Percentiles rank a stretch among this genome's conserved stretches.
Evolutionary conservation across 805 yeast genomes (phyloP).

Genomic region (Candida tallmaniae): DNA sequence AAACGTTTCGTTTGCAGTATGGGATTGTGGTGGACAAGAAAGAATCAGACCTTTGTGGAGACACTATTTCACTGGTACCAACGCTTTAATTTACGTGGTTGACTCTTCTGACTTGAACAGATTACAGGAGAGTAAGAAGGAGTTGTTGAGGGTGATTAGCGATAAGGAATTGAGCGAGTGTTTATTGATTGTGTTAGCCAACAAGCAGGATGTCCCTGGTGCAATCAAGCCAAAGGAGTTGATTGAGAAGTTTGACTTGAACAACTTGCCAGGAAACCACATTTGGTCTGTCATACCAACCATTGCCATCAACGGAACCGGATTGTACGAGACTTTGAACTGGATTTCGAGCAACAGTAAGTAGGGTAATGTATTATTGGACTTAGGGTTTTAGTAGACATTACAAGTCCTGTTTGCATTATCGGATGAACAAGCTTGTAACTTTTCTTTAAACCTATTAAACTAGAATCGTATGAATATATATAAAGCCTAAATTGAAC

Average conservation of each 20-base stretch:
- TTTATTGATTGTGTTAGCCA: slow-evolving; percentile 78
- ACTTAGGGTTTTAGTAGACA: background rate
- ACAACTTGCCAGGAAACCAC: slow-evolving; percentile 55
- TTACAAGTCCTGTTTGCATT: background rate
- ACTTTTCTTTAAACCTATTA: too few species aligned
- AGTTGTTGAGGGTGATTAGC: slow-evolving; percentile 68
- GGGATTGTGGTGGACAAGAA: slow-evolving; percentile 98
- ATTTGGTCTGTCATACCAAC: slow-evolving; percentile 91
- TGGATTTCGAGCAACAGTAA: slow-evolving; percentile 72
- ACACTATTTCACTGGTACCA: slow-evolving; percentile 90
- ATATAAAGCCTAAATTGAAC: slow-evolving; percentile 3
- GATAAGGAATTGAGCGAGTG: slow-evolving; percentile 84
- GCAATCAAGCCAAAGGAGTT: slow-evolving; percentile 77
- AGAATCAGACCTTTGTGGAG: slow-evolving; percentile 91
- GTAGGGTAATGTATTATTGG: slow-evolving; percentile 5
- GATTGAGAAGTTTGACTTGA: slow-evolving; percentile 65
- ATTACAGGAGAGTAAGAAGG: slow-evolving; percentile 72
- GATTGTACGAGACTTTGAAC: slow-evolving; percentile 79
- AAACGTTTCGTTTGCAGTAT: slow-evolving; percentile 78
- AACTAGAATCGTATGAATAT: too few species aligned
- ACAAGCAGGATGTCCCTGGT: slow-evolving; percentile 74
- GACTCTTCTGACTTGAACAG: slow-evolving; percentile 74
- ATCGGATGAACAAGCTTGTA: background rate
- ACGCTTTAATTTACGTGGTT: slow-evolving; percentile 86
- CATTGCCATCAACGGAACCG: slow-evolving; percentile 86